Percentiles rank a stretch among this genome's conserved stretches.
Evolutionary conservation across 1,139 yeast species (phyloP).

Genomic region (Zhuliangozyma blackwelliae): DNA sequence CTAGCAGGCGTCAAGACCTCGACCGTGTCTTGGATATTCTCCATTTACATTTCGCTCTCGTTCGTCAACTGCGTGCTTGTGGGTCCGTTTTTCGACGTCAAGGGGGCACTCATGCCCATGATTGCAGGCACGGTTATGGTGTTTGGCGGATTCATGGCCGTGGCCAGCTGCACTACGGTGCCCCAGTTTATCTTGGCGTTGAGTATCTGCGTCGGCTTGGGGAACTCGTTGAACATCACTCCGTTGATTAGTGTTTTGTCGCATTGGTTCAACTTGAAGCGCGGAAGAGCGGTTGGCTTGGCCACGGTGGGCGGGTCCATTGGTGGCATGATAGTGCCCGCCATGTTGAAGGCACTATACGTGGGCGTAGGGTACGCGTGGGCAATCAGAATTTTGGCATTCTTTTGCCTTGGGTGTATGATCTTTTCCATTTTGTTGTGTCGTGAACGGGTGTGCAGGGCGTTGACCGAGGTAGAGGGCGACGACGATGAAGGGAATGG

Average conservation of each 20-base stretch:
- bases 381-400: constrained; percentile 33
- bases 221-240: constrained; percentile 31
- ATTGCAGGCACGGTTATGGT: constrained; percentile 6
- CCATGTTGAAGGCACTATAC: constrained; percentile 28
- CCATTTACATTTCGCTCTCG: constrained; percentile 29
- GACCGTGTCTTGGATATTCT: constrained; percentile 34
- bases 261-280: constrained; percentile 33
- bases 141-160: constrained; percentile 31
- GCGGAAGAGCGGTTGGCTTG: constrained; percentile 34
- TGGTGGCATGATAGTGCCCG: constrained; percentile 35
- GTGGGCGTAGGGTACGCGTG: constrained; percentile 29
- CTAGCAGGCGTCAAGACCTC: constrained; percentile 17
- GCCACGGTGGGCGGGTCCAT: constrained; percentile 40
- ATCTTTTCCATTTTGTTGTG: constrained; percentile 12
- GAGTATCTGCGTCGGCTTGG: constrained; percentile 31
- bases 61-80: constrained; percentile 29
- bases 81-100: constrained; percentile 35
- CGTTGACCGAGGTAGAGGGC: not conserved
- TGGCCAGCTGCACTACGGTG: constrained; percentile 24
- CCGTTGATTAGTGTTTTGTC: constrained; percentile 36
- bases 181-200: constrained; percentile 35
- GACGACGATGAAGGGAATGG: not conserved
- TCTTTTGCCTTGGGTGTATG: constrained; percentile 29
- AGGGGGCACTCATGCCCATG: constrained; percentile 27
- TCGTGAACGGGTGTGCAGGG: constrained; percentile 6